A percentile compares a stretch with the other conserved stretches of the same genome.
Conservation (phyloP, 805 yeast species). For the Komagataella ulmi region DNA sequence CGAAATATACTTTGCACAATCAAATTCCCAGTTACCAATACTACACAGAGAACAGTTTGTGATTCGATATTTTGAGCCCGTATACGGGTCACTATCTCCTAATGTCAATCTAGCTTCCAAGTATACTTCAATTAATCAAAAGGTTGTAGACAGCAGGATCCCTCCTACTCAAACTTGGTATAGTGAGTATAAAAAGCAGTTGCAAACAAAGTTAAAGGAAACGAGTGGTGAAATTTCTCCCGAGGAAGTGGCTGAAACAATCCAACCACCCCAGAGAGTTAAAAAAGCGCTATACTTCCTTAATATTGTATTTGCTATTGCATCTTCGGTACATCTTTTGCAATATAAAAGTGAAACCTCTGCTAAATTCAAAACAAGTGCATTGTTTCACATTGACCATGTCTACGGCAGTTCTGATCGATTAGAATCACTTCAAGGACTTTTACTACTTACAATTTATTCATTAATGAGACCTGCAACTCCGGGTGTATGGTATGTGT, state of each 20-base stretch:
- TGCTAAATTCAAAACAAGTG: conserved; percentile 58
- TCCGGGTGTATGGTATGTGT: conserved; percentile 88
- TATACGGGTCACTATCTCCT: conserved; percentile 57
- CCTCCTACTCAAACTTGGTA: conserved; percentile 32
- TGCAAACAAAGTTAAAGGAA: conserved; percentile 13
- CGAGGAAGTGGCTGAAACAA: conserved; percentile 19
- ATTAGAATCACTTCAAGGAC: conserved; percentile 61
- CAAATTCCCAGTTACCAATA: conserved; percentile 76
- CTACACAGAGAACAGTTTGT: conserved; percentile 73
- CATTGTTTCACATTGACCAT: conserved; percentile 42
- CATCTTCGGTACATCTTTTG: conserved; percentile 61
- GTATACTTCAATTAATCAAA: conserved; percentile 30
- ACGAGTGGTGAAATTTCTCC: conserved; percentile 14
- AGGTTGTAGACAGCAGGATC: conserved; percentile 12
- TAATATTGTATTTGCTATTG: conserved; percentile 68
- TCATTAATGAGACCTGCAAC: conserved; percentile 80
- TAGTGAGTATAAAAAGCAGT: conserved; percentile 21
- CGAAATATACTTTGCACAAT: conserved; percentile 57
- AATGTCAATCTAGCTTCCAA: conserved; percentile 45
- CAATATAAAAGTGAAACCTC: conserved; percentile 53
- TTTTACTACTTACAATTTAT: conserved; percentile 53
- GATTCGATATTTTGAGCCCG: conserved; percentile 53
- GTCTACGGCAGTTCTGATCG: conserved; percentile 46
- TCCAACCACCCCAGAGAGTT: conserved; percentile 31
- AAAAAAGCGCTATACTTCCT: conserved; percentile 54